These are phyloP conservation scores for Tylopilus plumbeoviolaceoides DNA, from an alignment of 768 basidiomycete species.

Conservation along the genomic window DNA sequence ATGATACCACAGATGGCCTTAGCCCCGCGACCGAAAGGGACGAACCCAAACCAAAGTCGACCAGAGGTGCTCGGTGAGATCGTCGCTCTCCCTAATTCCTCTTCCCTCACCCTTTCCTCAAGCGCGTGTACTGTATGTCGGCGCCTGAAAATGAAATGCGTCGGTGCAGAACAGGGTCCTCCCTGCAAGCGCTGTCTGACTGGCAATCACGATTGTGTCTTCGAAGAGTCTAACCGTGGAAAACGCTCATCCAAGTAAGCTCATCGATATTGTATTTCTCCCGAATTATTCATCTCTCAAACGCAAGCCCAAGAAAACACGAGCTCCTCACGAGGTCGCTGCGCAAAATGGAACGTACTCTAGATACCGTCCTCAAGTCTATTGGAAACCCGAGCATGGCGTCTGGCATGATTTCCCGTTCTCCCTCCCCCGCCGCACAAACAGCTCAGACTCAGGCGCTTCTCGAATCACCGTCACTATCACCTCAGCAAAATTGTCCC, in stretches of 20 bases:
- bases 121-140: conserved; percentile 93
- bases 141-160: conserved; percentile 91
- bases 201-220: conserved; percentile 87
- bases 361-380: conserved; percentile 88
- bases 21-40: conserved; percentile 59
- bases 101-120: conserved; percentile 13
- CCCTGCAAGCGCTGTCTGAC: conserved; percentile 84
- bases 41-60: conserved; percentile 74
- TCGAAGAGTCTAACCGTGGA: conserved; percentile 95
- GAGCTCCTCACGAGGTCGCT: conserved; percentile 77
- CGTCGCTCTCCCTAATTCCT: neutral
- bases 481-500: conserved; percentile 38
- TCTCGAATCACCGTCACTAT: conserved; percentile 47
- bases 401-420: conserved; percentile 77
- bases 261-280: conserved; percentile 8
- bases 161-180: conserved; percentile 84
- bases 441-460: conserved; percentile 51
- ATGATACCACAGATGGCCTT: conserved; percentile 44
- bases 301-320: conserved; percentile 61
- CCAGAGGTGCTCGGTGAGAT: conserved; percentile 76
- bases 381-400: conserved; percentile 80
- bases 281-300: conserved; percentile 28
- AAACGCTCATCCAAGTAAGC: conserved; percentile 80
- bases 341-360: conserved; percentile 86
- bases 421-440: conserved; percentile 65